Percentiles rank a stretch among this genome's conserved stretches.
Conservation (phyloP, 345 rosid genomes). For the Crucihimalaya himalaica region DNA sequence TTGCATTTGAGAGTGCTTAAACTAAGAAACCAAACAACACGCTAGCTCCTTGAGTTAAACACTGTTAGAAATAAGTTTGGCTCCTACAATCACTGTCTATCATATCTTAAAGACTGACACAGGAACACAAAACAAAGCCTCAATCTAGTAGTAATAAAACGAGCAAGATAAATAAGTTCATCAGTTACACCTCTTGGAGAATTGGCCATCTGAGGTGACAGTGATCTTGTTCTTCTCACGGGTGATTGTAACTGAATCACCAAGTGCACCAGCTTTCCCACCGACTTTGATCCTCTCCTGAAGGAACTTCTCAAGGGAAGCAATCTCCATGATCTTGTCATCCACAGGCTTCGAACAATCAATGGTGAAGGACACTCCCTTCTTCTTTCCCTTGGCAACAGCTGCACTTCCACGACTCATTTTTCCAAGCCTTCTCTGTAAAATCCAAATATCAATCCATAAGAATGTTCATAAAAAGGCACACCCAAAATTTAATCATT, state of each 20-base stretch:
- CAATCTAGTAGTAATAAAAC: background rate
- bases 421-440: conserved; percentile 21
- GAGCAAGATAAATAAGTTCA: background rate
- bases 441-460: background rate
- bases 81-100: background rate
- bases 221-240: conserved; percentile 71
- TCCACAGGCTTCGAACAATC: conserved; percentile 47
- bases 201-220: conserved; percentile 66
- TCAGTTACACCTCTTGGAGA: conserved; percentile 70
- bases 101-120: background rate
- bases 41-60: background rate
- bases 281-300: conserved; percentile 86
- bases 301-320: conserved; percentile 76
- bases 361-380: conserved; percentile 44
- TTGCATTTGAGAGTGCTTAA: background rate
- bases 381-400: conserved; percentile 47
- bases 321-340: conserved; percentile 66
- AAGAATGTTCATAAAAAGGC: background rate
- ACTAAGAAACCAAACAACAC: background rate
- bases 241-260: conserved; percentile 55
- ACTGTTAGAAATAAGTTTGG: background rate
- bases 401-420: conserved; percentile 47
- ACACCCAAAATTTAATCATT: background rate
- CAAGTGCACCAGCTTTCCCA: conserved; percentile 79
- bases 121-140: background rate